Evolutionary conservation across 2,329 filamentous ascomycete genomes (phyloP), one percentile per base, ranked within the genome.

Genomic region (Metarhizium album): DNA sequence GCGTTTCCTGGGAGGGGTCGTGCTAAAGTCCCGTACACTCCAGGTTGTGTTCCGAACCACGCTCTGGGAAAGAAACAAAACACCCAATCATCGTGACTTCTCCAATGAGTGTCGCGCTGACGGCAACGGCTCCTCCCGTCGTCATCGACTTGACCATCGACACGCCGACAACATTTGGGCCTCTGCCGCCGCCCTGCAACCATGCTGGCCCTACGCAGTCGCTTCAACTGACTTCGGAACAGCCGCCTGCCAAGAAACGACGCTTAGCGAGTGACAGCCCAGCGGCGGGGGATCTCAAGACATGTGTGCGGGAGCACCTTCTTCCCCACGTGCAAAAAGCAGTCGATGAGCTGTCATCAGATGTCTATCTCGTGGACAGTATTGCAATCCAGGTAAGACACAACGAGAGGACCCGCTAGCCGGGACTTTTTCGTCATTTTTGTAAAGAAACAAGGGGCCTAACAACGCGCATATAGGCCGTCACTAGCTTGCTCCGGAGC

Each of bases 161-260:
- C 7, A 38, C 52, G 2, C n/a, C 46, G 3, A 52, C 46, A 23
- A 49, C 54, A 18, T 48, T 47, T 9, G 9, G 42, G 6, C 49
- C 56, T 9, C 37, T 58, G 14, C 35, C 48, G n/a, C 33, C 56
- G 1, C 24, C 52, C 9, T 48, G 51, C n/a, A 49, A 16, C 18
- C 42, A 24, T 14, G 35, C 18, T 2, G 8, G 7, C 7, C 35
- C 22, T 20, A 22, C 31, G 16, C 31, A 18, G 29, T 9, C 8
- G 11, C 40, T 23, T 29, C 14, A 47, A 14, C 23, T 14, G 4
- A 23, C 40, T 1, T 6, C 48, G 13, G 53, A 59, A 20, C 62
- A 61, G 47, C 63, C 66, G 46, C 61, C 62, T 6, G 48, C 53
- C 6, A 69, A 69, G 55, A 58, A 60, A 37, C 59, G 60, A 49